phyloP scores from a whole-genome alignment of 108 stramenopile species.

The Cyclotella distinguenda region DNA sequence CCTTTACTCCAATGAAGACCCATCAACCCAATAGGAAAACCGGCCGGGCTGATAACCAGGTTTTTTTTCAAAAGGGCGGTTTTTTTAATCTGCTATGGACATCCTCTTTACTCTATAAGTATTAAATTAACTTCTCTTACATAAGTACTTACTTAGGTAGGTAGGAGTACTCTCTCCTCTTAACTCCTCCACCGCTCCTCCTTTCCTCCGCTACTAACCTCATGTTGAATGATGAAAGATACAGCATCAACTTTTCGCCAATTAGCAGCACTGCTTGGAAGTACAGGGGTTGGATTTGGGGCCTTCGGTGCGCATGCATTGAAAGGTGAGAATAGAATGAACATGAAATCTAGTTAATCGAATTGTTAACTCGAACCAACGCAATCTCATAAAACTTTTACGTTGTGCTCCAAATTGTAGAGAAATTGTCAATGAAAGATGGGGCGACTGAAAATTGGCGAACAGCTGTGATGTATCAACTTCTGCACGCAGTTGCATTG shows the following conservation, averaged over 20 bases:
- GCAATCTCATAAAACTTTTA: not conserved
- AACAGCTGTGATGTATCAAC: slow-evolving; percentile 80
- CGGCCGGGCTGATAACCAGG: too few relatives aligned
- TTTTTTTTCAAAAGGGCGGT: too few relatives aligned
- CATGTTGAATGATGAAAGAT: too few relatives aligned
- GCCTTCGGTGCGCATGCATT: slow-evolving; percentile 82
- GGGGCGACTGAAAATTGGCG: slow-evolving; percentile 66
- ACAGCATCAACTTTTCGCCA: slow-evolving; percentile 46
- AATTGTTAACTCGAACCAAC: not conserved
- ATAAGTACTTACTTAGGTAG: too few relatives aligned
- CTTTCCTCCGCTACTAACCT: not conserved
- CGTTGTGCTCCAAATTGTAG: not conserved
- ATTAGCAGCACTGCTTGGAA: slow-evolving; percentile 62
- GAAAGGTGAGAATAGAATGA: slow-evolving; percentile 14
- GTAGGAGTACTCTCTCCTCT: not conserved
- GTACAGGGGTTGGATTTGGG: slow-evolving; percentile 65
- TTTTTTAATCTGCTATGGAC: too few relatives aligned
- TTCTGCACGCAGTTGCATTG: slow-evolving; percentile 78
- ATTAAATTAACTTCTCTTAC: too few relatives aligned
- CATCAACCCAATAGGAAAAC: too few relatives aligned
- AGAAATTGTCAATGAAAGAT: slow-evolving; percentile 47
- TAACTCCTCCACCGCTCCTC: not conserved
- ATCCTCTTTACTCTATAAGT: too few relatives aligned
- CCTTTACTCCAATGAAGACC: too few relatives aligned
- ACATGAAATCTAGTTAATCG: not conserved